Evolutionary conservation across 768 basidiomycete species (phyloP), one percentile per base, ranked within the genome.

Genomic region (Termitomyces sp.): DNA sequence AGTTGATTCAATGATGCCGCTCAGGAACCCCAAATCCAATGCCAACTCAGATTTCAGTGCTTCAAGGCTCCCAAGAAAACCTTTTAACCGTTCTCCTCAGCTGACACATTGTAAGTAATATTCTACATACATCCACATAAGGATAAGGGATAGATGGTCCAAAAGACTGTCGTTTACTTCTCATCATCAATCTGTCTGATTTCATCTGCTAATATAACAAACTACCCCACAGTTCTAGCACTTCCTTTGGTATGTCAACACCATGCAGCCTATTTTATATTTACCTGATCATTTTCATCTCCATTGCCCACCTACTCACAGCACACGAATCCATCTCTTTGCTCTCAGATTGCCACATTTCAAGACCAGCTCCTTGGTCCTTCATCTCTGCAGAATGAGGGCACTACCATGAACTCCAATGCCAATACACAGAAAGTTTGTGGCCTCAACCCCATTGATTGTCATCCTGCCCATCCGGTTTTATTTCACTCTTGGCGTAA

Each of bases 401-500:
- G 28, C 28, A 28, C 4, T 2, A 28, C 28, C 28, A 28, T 28
- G 28, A 28, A 28, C 28, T 2, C 28, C 28, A 7, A 20, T 51
- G 40, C 62, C 54, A 65, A 72, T n/a, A 69, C 65, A 57, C 22
- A 59, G 0, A 42, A 6, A 1, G 73, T 82, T 3, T 65, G 73
- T 8, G 91, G 91, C 0, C 75, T 92, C 4, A 87, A 92, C 71
- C n/a, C 67, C 66, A 9, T 78, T 81, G 2, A 84, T 92, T 65
- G 71, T 89, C 56, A 79, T 91, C 58, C 76, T 80, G 48, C 82
- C 83, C 0, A 68, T 78, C 11, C 71, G 89, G n/a, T 72, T 91
- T 45, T 91, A 92, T 71, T 72, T 92, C 59, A 92, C 90, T 0
- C 74, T 92, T 2, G 90, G 90, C 1, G 89, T 91, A 1, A 88